These are phyloP conservation scores for Takakia lepidozioides DNA, from an alignment of 225 moss, liverwort and hornwort genomes.

Conservation along the genomic window DNA sequence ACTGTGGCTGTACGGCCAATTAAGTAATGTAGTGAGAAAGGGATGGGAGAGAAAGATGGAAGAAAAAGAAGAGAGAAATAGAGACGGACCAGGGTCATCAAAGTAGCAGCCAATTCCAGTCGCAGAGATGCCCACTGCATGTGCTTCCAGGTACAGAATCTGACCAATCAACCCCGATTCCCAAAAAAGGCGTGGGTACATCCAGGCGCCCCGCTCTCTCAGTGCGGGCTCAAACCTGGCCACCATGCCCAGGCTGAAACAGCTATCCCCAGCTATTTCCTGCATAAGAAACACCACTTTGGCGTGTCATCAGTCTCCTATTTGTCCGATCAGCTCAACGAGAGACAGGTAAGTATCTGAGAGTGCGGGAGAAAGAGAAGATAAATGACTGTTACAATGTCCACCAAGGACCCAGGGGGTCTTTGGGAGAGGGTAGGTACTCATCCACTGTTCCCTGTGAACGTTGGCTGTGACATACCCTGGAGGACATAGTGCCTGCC, in stretches of 20 bases:
- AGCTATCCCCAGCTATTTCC: constrained; percentile 82
- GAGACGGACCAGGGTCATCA: constrained; percentile 59
- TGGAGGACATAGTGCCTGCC: too few relatives aligned
- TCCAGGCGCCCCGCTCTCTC: constrained; percentile 48
- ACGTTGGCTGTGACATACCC: too few relatives aligned
- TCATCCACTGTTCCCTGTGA: too few relatives aligned
- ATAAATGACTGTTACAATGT: not conserved
- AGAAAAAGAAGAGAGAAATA: not conserved
- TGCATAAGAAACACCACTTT: constrained; percentile 10
- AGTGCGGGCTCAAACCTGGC: constrained; percentile 68
- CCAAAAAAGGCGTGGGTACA: constrained; percentile 84
- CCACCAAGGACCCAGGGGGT: too few relatives aligned
- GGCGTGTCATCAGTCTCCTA: too few relatives aligned
- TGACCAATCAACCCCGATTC: constrained; percentile 81
- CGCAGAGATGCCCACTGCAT: constrained; percentile 74
- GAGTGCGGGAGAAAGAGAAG: not conserved
- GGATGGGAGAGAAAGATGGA: too few relatives aligned
- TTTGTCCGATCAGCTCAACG: too few relatives aligned
- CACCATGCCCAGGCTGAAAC: constrained; percentile 83
- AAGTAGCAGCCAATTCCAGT: constrained; percentile 89
- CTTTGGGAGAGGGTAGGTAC: too few relatives aligned
- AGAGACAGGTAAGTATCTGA: not conserved
- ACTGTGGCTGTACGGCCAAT: too few relatives aligned
- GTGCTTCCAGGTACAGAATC: constrained; percentile 74
- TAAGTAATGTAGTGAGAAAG: too few relatives aligned